Base-by-base conservation (phyloP, 106 monocot species). In the Allium cepa region DNA sequence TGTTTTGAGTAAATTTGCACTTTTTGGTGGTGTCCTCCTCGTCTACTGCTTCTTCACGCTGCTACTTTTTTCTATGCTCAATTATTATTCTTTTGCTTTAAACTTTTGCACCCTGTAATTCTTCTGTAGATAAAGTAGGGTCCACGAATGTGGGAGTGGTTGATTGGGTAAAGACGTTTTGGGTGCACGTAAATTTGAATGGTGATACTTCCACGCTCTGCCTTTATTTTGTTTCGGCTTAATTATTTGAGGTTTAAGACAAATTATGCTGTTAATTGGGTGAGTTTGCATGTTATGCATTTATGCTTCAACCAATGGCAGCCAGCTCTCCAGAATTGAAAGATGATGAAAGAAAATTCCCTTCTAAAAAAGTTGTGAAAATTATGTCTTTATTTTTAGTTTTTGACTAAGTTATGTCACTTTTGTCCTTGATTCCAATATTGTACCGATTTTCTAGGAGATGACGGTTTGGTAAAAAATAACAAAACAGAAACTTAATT, bases 51-150 rank as follows among this genome's bases (percentile, higher is more conserved):
- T 66, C 51, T 10, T 17, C 47, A 46, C 49, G 64, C 64, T 64
- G 64, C 64, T 62, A 15, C 48, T 64, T 64, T 28, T 47, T 49
- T 64, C 64, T 36, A 48, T n/a, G 47, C 47, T 22, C 48, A 64
- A 47, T 64, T 64, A 64, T 64, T 64, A 47, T 49, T 49, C 48
- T 9, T 5, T 16, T 28, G 53, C 7, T 9, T 62, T 10, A 11
- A 62, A 62, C 36, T 46, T 0, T 28, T 4, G 15, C 64, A 64
- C 47, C 64, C 64, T 13, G 2, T 45, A 5, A 45, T 14, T 62
- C 62, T 5, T 15, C 60, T 26, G 60, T 12, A 4, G 62, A 15
- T 8, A 13, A 15, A 9, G 28, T 46, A 15, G 62, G 62, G 10
- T 15, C 62, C 57, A 18, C 15, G 57, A 18, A 11, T 8, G 15